phyloP scores from a whole-genome alignment of 1,284 basidiomycete species.

The Phlebopus sp. region DNA sequence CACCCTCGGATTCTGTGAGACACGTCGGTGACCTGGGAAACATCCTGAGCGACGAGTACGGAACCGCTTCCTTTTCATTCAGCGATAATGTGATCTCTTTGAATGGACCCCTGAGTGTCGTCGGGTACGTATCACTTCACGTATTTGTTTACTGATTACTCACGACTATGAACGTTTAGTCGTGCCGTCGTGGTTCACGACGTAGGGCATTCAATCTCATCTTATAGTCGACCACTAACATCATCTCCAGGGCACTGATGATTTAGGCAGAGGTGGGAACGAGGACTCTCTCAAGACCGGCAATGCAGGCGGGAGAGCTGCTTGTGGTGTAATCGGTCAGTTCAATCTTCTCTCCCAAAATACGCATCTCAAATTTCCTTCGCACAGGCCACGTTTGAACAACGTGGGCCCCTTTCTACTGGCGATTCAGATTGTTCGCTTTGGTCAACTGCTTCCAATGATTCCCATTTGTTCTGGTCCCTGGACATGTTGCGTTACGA shows the following conservation, averaged over 20 bases:
- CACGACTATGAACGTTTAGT: conserved; percentile 26
- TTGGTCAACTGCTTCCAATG: neutral
- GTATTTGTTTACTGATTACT: neutral
- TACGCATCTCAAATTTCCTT: too few relatives aligned
- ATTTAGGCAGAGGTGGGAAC: conserved; percentile 68
- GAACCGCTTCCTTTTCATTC: conserved; percentile 58
- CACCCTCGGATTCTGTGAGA: conserved; percentile 51
- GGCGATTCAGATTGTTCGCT: neutral
- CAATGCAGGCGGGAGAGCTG: conserved; percentile 68
- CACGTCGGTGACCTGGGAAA: conserved; percentile 83
- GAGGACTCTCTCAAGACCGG: conserved; percentile 71
- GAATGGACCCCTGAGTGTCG: conserved; percentile 65
- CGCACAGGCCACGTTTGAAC: neutral
- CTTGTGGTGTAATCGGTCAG: conserved; percentile 74
- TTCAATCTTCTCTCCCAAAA: conserved; percentile 3
- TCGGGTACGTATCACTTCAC: conserved; percentile 49
- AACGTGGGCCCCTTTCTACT: conserved; percentile 6
- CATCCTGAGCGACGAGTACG: conserved; percentile 59
- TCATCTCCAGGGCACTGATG: conserved; percentile 58
- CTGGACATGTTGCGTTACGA: neutral
- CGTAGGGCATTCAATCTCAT: conserved; percentile 33
- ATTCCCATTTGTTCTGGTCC: too few relatives aligned
- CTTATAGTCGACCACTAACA: conserved; percentile 12
- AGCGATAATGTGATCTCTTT: conserved; percentile 64
- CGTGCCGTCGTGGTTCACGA: conserved; percentile 65